These are phyloP conservation scores for Poterioochromonas sp. DNA, from an alignment of 352 stramenopile species.

Conservation along the genomic window DNA sequence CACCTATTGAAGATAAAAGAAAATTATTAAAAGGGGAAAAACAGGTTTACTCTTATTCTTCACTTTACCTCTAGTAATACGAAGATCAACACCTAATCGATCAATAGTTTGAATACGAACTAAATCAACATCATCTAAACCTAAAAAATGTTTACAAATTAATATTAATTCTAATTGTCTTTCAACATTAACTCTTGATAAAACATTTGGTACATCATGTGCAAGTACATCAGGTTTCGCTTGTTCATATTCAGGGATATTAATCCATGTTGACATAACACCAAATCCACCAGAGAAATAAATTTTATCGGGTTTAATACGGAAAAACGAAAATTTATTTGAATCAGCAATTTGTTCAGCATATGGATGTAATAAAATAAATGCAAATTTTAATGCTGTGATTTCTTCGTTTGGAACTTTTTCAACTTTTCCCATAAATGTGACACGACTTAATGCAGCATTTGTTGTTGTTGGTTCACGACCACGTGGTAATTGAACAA, in stretches of 20 bases:
- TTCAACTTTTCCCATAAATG: not conserved
- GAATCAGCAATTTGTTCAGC: constrained; percentile 67
- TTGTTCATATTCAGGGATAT: constrained; percentile 57
- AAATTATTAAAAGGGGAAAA: not conserved
- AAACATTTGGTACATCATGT: constrained; percentile 57
- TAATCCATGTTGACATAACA: constrained; percentile 65
- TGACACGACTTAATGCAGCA: constrained; percentile 17
- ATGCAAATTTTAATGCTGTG: constrained; percentile 52
- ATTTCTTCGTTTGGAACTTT: constrained; percentile 35
- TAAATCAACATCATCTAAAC: constrained; percentile 48
- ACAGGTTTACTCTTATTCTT: not conserved
- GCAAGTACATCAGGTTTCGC: constrained; percentile 65
- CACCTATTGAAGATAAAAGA: constrained; percentile 36
- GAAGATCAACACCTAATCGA: constrained; percentile 67
- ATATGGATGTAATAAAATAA: constrained; percentile 65
- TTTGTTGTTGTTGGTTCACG: constrained; percentile 12
- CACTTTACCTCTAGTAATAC: constrained; percentile 49
- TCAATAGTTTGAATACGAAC: constrained; percentile 62
- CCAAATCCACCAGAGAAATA: constrained; percentile 74
- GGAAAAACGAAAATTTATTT: constrained; percentile 68
- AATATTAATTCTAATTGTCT: constrained; percentile 54
- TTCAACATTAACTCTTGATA: constrained; percentile 55
- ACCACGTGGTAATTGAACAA: constrained; percentile 45
- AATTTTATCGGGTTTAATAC: constrained; percentile 55
- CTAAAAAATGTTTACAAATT: constrained; percentile 59